Evolutionary conservation across 768 basidiomycete species (phyloP), one percentile per base, ranked within the genome.

Genomic region (Scleroderma bovista): DNA sequence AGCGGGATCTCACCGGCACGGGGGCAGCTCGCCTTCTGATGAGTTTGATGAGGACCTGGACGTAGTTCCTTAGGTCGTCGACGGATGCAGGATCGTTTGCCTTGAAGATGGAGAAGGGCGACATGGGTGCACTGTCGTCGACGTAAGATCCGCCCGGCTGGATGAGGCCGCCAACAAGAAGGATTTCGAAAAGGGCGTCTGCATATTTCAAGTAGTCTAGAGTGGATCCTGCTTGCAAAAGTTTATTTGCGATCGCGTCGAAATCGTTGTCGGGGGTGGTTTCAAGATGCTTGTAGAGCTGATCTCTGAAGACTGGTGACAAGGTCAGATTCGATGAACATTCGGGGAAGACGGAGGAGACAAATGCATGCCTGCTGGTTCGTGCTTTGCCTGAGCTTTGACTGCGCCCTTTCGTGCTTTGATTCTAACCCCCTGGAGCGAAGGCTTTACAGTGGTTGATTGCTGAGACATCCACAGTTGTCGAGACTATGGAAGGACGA

Each of bases 121-220:
- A 93, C 13, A 82, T 75, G 24, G 90, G 87, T 19, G 87, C 84
- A 44, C 83, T 84, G 53, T 93, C 90, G 51, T 96, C 93, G 70
- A 97, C 61, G 71, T 89, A 93, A 60, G 75, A 81, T 52, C 95
- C 95, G 46, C 95, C 95, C 17, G 95, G 96, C 70, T 97, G 94
- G 60, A 99, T 83, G 55, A 99, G 86, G 37, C 93, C 92, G 44
- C 95, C 95, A 63, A 93, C 87, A 62, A 99, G 81, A 65, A 97
- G 79, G 74, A 96, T 81, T 72, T 99, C 94, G 71, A 96, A 98
- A 60, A 98, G 84, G 49, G 86, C 79, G 60, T 96, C 93, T 71
- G 92, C 89, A 84, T 98, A 97, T 75, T 96, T 96, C 70, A 94
- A 83, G 63, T 83, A 86, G 72, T 99, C 96, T 68, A 99, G 87